These are phyloP conservation scores for Candida montana DNA, from an alignment of 805 yeast species.

Conservation along the genomic window DNA sequence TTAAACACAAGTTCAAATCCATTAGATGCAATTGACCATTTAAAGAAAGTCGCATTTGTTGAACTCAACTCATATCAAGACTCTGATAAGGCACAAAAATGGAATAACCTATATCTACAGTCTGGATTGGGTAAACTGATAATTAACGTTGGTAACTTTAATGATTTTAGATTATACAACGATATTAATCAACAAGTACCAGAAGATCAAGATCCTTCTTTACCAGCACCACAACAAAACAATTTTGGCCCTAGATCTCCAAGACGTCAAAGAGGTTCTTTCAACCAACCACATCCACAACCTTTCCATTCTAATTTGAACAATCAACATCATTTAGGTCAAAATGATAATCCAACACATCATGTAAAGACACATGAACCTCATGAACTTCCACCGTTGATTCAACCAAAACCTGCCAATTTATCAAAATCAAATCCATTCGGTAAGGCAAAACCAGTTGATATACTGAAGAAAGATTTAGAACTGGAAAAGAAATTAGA, in stretches of 20 bases:
- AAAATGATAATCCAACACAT: conserved; percentile 2
- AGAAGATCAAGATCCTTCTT: conserved; percentile 22
- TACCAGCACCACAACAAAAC: conserved; percentile 7
- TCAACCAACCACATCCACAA: conserved; percentile 2
- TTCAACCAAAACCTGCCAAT: conserved; percentile 20
- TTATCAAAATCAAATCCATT: conserved; percentile 60
- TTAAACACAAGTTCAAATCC: conserved; percentile 26
- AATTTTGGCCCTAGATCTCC: not conserved
- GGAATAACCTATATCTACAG: conserved; percentile 51
- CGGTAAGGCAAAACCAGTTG: conserved; percentile 85
- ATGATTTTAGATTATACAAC: conserved; percentile 19
- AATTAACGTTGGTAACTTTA: conserved; percentile 23
- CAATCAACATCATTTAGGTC: not conserved
- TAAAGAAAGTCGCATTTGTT: conserved; percentile 58
- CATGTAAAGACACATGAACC: conserved; percentile 3
- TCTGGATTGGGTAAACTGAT: conserved; percentile 31
- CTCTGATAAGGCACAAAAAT: conserved; percentile 52
- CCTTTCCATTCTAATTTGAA: not conserved
- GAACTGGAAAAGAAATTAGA: conserved; percentile 53
- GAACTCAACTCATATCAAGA: conserved; percentile 49
- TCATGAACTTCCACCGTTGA: conserved; percentile 14
- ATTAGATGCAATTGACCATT: conserved; percentile 21
- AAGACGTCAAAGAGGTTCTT: conserved; percentile 4
- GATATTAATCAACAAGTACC: conserved; percentile 19
- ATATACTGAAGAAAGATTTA: conserved; percentile 55